A percentile compares a stretch with the other conserved stretches of the same genome.
These are phyloP conservation scores for Rhodotorula paludigena DNA, from an alignment of 768 basidiomycete species.

Conservation along the genomic window DNA sequence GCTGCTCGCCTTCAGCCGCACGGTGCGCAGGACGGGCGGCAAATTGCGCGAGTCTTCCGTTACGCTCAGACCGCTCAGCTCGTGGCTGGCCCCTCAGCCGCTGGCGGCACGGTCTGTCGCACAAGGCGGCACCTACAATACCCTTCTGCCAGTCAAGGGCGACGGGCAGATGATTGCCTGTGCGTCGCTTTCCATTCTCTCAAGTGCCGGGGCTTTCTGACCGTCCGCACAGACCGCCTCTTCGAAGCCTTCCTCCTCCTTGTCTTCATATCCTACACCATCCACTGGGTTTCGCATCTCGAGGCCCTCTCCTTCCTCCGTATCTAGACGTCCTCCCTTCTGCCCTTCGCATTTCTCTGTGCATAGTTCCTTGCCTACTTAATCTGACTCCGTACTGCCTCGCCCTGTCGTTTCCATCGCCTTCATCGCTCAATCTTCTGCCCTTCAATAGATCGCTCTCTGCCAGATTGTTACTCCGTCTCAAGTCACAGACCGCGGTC, in stretches of 20 bases:
- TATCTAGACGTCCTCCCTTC: neutral
- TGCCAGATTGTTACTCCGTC: no score
- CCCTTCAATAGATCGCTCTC: no score
- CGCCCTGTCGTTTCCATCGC: no score
- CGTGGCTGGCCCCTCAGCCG: neutral
- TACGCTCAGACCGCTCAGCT: neutral
- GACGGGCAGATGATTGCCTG: neutral
- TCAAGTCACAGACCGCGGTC: no score
- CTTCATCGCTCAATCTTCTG: no score
- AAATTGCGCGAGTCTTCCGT: neutral
- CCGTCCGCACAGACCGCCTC: neutral
- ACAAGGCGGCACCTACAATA: neutral
- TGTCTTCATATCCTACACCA: conserved; percentile 8
- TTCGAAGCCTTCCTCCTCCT: conserved; percentile 12
- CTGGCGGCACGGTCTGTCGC: no score
- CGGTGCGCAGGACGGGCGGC: neutral
- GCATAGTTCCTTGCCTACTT: no score
- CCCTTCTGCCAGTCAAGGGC: neutral
- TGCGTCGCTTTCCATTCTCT: no score
- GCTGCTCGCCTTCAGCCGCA: neutral
- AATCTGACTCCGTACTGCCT: no score
- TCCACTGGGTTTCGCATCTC: neutral
- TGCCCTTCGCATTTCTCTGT: neutral
- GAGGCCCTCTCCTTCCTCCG: neutral
- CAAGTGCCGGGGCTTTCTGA: neutral